Evolutionary conservation across 2,329 filamentous ascomycete species (phyloP).

Genomic region (Colletotrichum shisoi): DNA sequence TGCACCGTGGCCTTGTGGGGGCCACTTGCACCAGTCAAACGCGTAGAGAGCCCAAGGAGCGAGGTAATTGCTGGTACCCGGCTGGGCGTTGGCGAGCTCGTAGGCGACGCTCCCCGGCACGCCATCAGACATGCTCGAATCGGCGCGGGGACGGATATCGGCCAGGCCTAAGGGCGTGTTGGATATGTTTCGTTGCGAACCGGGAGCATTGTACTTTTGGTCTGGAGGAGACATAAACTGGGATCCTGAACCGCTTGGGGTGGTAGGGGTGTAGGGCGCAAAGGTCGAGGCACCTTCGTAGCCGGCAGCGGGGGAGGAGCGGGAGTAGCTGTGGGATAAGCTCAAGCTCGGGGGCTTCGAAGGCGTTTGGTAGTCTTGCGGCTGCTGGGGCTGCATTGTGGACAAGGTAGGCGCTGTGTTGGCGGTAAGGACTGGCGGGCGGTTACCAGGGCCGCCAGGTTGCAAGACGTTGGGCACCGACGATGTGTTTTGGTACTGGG

Average conservation of each 20-base stretch:
- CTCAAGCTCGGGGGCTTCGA: slow-evolving; percentile 71
- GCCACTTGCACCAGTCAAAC: slow-evolving; percentile 99
- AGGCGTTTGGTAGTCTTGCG: slow-evolving; percentile 67
- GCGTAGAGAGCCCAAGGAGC: slow-evolving; percentile 96
- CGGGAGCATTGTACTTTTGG: slow-evolving; percentile 65
- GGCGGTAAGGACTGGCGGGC: slow-evolving; percentile 51
- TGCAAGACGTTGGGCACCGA: slow-evolving; percentile 67
- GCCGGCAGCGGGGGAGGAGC: slow-evolving; percentile 77
- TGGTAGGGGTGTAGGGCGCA: slow-evolving; percentile 67
- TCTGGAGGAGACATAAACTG: slow-evolving; percentile 40
- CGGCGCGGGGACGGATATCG: slow-evolving; percentile 87
- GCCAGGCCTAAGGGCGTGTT: slow-evolving; percentile 90
- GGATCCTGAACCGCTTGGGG: slow-evolving; percentile 60
- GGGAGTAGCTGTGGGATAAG: slow-evolving; percentile 78
- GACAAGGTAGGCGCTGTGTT: slow-evolving; percentile 58
- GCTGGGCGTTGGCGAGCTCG: slow-evolving; percentile 69
- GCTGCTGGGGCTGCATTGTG: slow-evolving; percentile 55
- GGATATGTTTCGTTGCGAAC: slow-evolving; percentile 69
- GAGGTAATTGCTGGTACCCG: slow-evolving; percentile 88
- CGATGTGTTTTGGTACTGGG: slow-evolving; percentile 53
- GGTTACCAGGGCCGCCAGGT: slow-evolving; percentile 54
- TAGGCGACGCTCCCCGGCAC: slow-evolving; percentile 68
- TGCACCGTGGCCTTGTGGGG: slow-evolving; percentile 77
- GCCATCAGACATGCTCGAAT: slow-evolving; percentile 80
- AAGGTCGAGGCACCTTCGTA: slow-evolving; percentile 63